These are phyloP conservation scores for Immersiporthe knoxdaviesiana DNA, from an alignment of 2,329 filamentous ascomycete genomes.

Conservation along the genomic window DNA sequence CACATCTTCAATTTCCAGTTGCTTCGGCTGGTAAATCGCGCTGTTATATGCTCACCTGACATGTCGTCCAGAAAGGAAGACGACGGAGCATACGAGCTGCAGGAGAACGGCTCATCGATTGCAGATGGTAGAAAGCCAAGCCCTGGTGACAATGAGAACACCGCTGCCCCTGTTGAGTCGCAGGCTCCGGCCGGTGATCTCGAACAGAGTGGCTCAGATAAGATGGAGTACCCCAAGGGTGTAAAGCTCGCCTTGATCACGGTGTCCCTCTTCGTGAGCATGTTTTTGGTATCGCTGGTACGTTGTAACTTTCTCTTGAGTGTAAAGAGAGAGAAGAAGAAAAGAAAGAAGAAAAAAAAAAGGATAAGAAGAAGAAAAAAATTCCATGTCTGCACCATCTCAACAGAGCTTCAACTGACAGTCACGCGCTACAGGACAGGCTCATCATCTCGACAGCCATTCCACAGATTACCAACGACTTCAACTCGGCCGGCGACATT, in stretches of 20 bases:
- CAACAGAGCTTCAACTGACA: neutral
- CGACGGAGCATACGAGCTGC: neutral
- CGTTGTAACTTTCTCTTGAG: neutral
- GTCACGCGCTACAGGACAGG: slow-evolving; percentile 7
- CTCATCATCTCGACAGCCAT: slow-evolving; percentile 31
- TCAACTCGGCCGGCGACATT: slow-evolving; percentile 42
- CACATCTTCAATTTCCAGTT: neutral
- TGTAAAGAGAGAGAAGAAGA: no score
- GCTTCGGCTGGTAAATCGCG: neutral
- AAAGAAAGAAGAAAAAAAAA: no score
- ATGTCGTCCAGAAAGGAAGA: neutral
- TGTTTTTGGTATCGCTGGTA: slow-evolving; percentile 40
- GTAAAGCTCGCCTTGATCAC: slow-evolving; percentile 44
- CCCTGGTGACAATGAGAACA: neutral
- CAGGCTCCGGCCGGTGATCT: neutral
- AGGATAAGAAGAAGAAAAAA: no score
- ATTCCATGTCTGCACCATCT: neutral
- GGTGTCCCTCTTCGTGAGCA: slow-evolving; percentile 47
- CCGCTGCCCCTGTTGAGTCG: neutral
- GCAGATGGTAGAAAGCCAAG: neutral
- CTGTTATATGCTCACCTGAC: neutral
- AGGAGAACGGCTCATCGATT: neutral
- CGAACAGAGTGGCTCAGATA: neutral
- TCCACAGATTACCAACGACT: slow-evolving; percentile 35
- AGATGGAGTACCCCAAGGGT: slow-evolving; percentile 40